Percentiles rank a stretch among this genome's conserved stretches.
Evolutionary conservation across 179 eudicot species (phyloP).

Genomic region (Beta macrorhiza): DNA sequence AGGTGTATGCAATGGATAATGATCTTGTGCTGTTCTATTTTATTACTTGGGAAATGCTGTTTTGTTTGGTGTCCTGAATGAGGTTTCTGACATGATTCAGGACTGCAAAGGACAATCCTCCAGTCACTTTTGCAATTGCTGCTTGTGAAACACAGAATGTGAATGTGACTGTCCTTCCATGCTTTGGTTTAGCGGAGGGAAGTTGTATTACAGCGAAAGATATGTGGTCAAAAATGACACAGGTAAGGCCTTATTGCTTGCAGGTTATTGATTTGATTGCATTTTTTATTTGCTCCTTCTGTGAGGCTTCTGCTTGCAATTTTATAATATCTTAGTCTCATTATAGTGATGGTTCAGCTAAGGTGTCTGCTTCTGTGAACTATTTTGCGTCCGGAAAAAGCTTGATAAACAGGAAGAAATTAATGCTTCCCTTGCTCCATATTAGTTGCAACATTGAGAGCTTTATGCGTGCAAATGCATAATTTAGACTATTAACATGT

Average conservation of each 20-base stretch:
- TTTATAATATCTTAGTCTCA: background rate
- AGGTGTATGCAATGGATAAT: background rate
- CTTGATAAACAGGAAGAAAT: background rate
- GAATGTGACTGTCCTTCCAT: slow-evolving; percentile 85
- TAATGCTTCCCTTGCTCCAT: background rate
- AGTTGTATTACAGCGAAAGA: slow-evolving; percentile 82
- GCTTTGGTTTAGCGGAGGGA: slow-evolving; percentile 83
- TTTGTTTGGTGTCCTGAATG: slow-evolving; percentile 19
- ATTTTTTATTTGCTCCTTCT: background rate
- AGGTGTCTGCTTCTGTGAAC: background rate
- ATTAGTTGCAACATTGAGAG: no score
- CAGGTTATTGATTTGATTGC: slow-evolving; percentile 10
- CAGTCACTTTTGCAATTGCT: slow-evolving; percentile 93
- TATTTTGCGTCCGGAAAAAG: background rate
- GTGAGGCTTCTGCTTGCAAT: background rate
- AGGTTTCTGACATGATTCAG: slow-evolving; percentile 44
- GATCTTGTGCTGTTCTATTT: background rate
- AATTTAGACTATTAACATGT: no score
- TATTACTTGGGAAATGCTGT: background rate
- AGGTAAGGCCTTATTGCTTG: slow-evolving; percentile 39
- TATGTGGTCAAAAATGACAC: slow-evolving; percentile 87
- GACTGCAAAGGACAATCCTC: slow-evolving; percentile 85
- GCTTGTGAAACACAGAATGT: slow-evolving; percentile 98
- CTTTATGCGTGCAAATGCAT: no score
- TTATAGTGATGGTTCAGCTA: background rate